Base-by-base conservation (phyloP, 2,329 filamentous ascomycete species). In the Annulohypoxylon truncatum region DNA sequence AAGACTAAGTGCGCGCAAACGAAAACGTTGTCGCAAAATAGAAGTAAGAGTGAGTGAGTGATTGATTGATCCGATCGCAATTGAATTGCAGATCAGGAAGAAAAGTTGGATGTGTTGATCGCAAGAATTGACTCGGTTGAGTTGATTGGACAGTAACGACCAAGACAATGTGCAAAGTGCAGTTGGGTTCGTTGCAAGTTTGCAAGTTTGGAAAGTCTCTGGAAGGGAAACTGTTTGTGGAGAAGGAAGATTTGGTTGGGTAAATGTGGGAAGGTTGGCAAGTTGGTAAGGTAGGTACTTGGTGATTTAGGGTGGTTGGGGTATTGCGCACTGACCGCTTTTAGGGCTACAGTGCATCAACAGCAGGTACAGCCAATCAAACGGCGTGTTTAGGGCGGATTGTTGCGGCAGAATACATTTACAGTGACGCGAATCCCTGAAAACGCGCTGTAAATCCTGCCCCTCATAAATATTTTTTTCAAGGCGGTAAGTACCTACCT, bases 321-420 rank as follows among this genome's bases (percentile, higher is more conserved):
- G 13, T 33, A 13, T 1, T 26, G 24, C 47, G 62, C 66, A 63
- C 66, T 29, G 58, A 60, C 55, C 62, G 38, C 50, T 54, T 68
- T 68, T 68, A 68, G 62, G 66, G 66, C 66, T 68, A 66, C 59
- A 55, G 18, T 42, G 51, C 44, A 42, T 62, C 29, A 54, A 42
- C 12, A 55, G 28, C 24, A 4, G 2, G 24, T 47, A 7, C 22
- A 52, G 24, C 64, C 64, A 69, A 64, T 69, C 24, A 67, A 12
- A 35, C 24, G n/a, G n/a, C 4, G 24, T 51, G 8, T 46, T 20
- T 18, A 20, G 26, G 47, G 56, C 66, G 57, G 61, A 44, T 31
- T 40, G 13, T 13, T 9, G 4, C 52, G 67, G 67, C 63, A 69
- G 42, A 26, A 69, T 29, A 28, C 29, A 46, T 60, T 67, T 67